Base-by-base conservation (phyloP, 805 yeast species). In the Starmera caribaea region DNA sequence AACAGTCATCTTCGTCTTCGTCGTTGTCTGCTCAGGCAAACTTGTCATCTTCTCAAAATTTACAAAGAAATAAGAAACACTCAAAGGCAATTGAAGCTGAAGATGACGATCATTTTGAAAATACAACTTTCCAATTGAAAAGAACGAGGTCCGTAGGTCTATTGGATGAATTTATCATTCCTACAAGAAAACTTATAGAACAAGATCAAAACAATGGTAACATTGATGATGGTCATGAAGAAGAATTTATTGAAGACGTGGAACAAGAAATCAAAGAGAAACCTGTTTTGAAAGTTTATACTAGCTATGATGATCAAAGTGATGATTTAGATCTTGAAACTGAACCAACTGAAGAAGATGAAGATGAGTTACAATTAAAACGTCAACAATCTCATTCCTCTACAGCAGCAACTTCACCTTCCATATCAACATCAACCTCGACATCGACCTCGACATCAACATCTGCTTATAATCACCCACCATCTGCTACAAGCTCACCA, bases 91-190 rank as follows among this genome's bases (percentile, higher is more conserved):
- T 83, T 16, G 83, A 80, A 44, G 88, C 90, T 5, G 68, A 73
- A 35, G 79, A 78, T 56, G 85, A 79, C 43, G 76, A 73, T 37
- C 82, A 81, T 50, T 85, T 86, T 53, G 69, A 76, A 39, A 74
- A 71, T 41, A 73, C 85, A 6, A 73, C 90, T 4, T 86, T 81
- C 57, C 78, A 77, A 50, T 63, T 86, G 51, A 86, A 85, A 51
- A 65, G 95, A 54, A 86, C 95, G 29, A 71, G 92, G 51, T 81
- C 92, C 8, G 66, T 86, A 69, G 95, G 96, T 1, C 58, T 84
- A 12, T 64, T 86, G 48, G 94, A 82, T 52, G 85, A 79, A 45
- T 80, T 71, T 52, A 73, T 76, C 32, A 76, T 66, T 26, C 73
- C 76, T 32, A 61, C 69, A 4, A 58, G 56, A 42, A 63, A 63